Conservation (phyloP, 768 basidiomycete species). For the Wakefieldia striispora region DNA sequence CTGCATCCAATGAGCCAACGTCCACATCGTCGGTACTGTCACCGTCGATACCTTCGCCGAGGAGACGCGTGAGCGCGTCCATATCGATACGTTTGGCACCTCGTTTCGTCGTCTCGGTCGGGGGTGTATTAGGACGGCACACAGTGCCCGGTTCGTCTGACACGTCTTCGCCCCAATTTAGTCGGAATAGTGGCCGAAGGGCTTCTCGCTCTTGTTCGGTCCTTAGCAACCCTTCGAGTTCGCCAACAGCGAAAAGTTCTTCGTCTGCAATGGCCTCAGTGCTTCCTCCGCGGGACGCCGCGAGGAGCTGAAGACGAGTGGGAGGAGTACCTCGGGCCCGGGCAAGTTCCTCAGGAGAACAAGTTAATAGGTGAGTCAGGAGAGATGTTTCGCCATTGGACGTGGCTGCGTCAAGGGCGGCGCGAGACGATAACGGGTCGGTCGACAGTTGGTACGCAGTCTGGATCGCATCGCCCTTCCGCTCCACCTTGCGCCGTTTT, state of each 20-base stretch:
- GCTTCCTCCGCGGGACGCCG: slow-evolving; percentile 55
- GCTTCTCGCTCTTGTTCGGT: slow-evolving; percentile 48
- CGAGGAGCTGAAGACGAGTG: slow-evolving; percentile 66
- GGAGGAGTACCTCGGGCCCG: slow-evolving; percentile 36
- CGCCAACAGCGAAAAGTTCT: slow-evolving; percentile 68
- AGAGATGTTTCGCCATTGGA: slow-evolving; percentile 31
- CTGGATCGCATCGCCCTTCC: slow-evolving; percentile 32
- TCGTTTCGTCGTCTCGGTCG: slow-evolving; percentile 24
- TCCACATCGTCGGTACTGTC: slow-evolving; percentile 25
- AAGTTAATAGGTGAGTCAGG: slow-evolving; percentile 55
- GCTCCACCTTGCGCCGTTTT: slow-evolving; percentile 33
- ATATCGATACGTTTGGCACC: slow-evolving; percentile 49
- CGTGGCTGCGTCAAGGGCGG: slow-evolving; percentile 6
- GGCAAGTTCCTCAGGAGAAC: slow-evolving; percentile 30
- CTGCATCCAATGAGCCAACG: slow-evolving; percentile 20
- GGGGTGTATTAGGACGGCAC: not conserved
- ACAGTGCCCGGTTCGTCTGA: slow-evolving; percentile 23
- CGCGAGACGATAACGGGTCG: slow-evolving; percentile 47
- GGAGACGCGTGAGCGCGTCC: slow-evolving; percentile 52
- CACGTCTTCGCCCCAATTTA: slow-evolving; percentile 36
- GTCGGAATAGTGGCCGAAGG: slow-evolving; percentile 36
- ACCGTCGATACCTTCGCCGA: slow-evolving; percentile 34
- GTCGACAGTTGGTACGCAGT: slow-evolving; percentile 57
- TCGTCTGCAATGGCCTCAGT: slow-evolving; percentile 57
- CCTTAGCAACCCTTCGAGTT: slow-evolving; percentile 61